Conservation (phyloP, 2,329 filamentous ascomycete species). For the Aspergillus arachidicola region DNA sequence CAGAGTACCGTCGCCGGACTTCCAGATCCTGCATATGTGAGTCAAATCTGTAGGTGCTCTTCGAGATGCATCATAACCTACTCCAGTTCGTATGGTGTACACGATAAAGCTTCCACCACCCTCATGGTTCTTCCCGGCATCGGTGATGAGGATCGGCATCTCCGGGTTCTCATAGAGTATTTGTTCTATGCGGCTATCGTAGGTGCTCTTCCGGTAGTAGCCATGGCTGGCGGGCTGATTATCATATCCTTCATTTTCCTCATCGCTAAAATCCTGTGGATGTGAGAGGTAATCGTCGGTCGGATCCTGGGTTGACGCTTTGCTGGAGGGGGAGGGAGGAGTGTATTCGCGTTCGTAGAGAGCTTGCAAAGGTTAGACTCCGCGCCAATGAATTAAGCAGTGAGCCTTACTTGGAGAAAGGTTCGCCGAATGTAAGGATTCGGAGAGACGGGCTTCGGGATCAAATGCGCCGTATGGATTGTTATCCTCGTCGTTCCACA, state of each 20-base stretch:
- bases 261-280: conserved; percentile 59
- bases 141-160: conserved; percentile 85
- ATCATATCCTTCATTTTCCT: conserved; percentile 56
- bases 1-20: conserved; percentile 91
- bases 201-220: conserved; percentile 71
- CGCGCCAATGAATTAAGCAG: conserved; percentile 7
- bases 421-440: conserved; percentile 64
- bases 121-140: conserved; percentile 93
- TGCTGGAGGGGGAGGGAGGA: conserved; percentile 73
- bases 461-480: conserved; percentile 97
- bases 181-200: conserved; percentile 95
- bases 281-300: conserved; percentile 57
- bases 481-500: conserved; percentile 99
- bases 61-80: conserved; percentile 49
- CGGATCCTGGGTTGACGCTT: conserved; percentile 68
- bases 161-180: conserved; percentile 94
- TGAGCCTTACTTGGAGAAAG: conserved; percentile 54
- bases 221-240: conserved; percentile 53
- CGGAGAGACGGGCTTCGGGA: conserved; percentile 74
- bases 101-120: conserved; percentile 92
- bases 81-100: conserved; percentile 93
- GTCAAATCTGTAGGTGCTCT: background rate
- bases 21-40: conserved; percentile 73
- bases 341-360: conserved; percentile 63
- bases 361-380: conserved; percentile 32